Evolutionary conservation across 2,329 filamentous ascomycete species (phyloP).

Genomic region (Talaromyces sp.): DNA sequence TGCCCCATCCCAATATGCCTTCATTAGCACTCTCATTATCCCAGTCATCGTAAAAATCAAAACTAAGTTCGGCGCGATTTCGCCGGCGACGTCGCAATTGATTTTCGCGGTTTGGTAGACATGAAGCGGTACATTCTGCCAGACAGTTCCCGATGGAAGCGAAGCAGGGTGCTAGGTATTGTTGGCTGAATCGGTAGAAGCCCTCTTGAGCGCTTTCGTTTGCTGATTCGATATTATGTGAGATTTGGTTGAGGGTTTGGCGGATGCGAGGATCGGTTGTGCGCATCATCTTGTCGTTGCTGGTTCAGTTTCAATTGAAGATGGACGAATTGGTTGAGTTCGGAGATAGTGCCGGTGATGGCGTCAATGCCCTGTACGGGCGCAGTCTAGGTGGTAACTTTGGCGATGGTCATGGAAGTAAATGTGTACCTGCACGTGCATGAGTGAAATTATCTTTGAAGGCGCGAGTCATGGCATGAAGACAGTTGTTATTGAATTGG

Average conservation of each 20-base stretch:
- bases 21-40: constrained; percentile 59
- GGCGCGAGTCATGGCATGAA: too few species aligned
- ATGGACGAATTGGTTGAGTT: too few species aligned
- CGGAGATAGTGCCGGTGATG: neutral
- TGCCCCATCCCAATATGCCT: constrained; percentile 68
- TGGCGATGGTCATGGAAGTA: neutral
- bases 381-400: neutral
- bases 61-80: constrained; percentile 68
- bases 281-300: constrained; percentile 48
- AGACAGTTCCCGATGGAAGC: constrained; percentile 61
- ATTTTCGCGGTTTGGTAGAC: constrained; percentile 66
- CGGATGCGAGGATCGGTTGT: constrained; percentile 77
- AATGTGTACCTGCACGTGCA: neutral
- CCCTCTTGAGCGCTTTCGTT: constrained; percentile 88
- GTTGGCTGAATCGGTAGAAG: constrained; percentile 82
- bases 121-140: constrained; percentile 63
- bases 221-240: constrained; percentile 81
- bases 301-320: neutral
- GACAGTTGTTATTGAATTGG: too few species aligned
- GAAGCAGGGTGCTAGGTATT: constrained; percentile 79
- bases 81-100: constrained; percentile 64
- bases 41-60: constrained; percentile 99
- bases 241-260: constrained; percentile 88
- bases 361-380: neutral
- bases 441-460: neutral